Evolutionary conservation across 2,329 filamentous ascomycete species (phyloP), one percentile per base, ranked within the genome.

Genomic region (Blastomyces parvus): DNA sequence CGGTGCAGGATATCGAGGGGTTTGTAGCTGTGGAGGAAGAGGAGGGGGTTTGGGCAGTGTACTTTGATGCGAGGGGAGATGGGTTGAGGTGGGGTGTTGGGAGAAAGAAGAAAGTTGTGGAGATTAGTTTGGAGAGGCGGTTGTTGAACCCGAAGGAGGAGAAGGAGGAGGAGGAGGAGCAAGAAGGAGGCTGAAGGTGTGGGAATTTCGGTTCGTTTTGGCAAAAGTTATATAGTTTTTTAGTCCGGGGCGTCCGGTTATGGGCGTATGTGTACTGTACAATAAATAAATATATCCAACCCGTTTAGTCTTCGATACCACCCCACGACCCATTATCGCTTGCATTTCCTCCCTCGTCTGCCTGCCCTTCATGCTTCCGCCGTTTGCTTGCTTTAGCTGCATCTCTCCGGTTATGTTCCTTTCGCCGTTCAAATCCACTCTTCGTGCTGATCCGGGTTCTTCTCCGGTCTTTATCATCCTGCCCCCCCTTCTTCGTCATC

Each of bases 401-500:
- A n/a, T 73, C 79, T 67, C 74, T 79, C 69, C 73, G 78, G 53
- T 74, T 77, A 65, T 81, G 77, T 64, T 80, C 77, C 70, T 79
- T 66, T 60, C 74, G 73, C 61, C 77, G 72, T 65, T 81, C 79
- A 67, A 77, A 81, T 17, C 79, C 79, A 66, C 79, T 81, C 73
- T 81, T 80, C 1, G 79, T 81, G 67, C 91, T 93, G 69, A 97
- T 97, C 72, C 86, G 85, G 27, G 84, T 82, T 71, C 81, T 82
- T 46, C 77, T 78, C 40, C 76, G 76, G 62, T 77, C 73, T 22
- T 74, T 77, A 7, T 69, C 70, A 61, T 76, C 76, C 61, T 75
- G 71, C 61, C 75, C 71, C 56, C 74, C 72, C 2, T 71, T 71
- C 11, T 71, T 77, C 14, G 74, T 70, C 40, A 76, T 75, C 7